These are phyloP conservation scores for Aureobasidium sp. DNA, from an alignment of 2,329 filamentous ascomycete genomes.

Conservation along the genomic window DNA sequence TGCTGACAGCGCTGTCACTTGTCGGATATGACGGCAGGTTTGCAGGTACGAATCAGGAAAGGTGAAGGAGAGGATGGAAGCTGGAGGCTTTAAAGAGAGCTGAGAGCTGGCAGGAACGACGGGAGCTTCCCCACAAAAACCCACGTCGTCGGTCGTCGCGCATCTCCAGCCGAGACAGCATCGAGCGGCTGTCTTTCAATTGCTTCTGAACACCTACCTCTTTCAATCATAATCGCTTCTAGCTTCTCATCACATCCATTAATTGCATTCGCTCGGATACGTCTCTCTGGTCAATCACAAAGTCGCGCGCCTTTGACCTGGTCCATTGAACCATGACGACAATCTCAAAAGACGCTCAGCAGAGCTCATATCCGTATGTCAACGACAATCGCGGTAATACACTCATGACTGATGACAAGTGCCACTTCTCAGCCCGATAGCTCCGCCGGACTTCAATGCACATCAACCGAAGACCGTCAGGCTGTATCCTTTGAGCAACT, in stretches of 20 bases:
- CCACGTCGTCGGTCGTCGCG: not conserved
- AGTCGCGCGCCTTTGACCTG: not conserved
- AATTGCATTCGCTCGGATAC: not conserved
- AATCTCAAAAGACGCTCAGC: slow-evolving; percentile 65
- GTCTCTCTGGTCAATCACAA: not conserved
- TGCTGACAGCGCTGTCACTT: not conserved
- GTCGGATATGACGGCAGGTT: not conserved
- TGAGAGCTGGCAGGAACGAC: not conserved
- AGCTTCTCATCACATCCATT: not conserved
- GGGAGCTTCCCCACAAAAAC: not conserved
- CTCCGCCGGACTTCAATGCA: slow-evolving; percentile 69
- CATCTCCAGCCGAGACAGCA: not conserved
- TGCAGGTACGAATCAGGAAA: not conserved
- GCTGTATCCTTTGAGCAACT: slow-evolving; percentile 92
- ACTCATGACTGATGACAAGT: not conserved
- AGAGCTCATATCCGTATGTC: slow-evolving; percentile 63
- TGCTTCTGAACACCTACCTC: not conserved
- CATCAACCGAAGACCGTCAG: slow-evolving; percentile 87
- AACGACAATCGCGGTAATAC: not conserved
- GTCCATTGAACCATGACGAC: slow-evolving; percentile 61
- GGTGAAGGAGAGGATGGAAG: not conserved
- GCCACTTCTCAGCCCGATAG: slow-evolving; percentile 52
- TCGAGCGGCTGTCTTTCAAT: not conserved
- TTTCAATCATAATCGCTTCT: not conserved
- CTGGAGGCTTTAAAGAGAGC: not conserved